A percentile compares a stretch with the other conserved stretches of the same genome.
Conservation (phyloP, 257 asterid species). For the Eucommia ulmoides region DNA sequence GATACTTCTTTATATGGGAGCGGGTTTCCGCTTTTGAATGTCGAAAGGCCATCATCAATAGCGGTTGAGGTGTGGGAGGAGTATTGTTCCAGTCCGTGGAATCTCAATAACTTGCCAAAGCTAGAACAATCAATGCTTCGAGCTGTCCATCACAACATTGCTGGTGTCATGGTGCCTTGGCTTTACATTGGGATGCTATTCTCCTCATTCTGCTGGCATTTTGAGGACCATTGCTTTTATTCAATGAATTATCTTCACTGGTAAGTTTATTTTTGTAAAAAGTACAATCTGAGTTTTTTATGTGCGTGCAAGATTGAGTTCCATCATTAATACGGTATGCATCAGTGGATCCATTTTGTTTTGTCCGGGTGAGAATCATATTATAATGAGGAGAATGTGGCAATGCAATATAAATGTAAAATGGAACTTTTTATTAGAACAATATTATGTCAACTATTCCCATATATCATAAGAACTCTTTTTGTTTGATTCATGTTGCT, state of each 20-base stretch:
- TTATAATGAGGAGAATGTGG: no score
- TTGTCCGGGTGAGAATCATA: no score
- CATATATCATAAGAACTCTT: no score
- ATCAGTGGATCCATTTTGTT: no score
- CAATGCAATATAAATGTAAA: no score
- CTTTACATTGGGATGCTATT: slow-evolving; percentile 85
- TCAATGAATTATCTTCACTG: slow-evolving; percentile 97
- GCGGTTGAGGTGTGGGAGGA: slow-evolving; percentile 65
- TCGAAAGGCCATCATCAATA: slow-evolving; percentile 35
- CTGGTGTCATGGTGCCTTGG: slow-evolving; percentile 99
- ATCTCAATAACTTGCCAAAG: slow-evolving; percentile 88
- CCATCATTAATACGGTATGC: no score
- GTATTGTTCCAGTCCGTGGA: slow-evolving; percentile 83
- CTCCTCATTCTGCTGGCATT: slow-evolving; percentile 97
- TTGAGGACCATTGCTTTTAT: slow-evolving; percentile 96
- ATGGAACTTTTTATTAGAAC: no score
- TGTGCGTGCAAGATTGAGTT: no score
- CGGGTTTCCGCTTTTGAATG: slow-evolving; percentile 71
- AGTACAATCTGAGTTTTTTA: neutral
- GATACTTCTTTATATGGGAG: slow-evolving; percentile 87
- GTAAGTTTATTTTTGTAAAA: slow-evolving; percentile 22
- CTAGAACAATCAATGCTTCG: slow-evolving; percentile 83
- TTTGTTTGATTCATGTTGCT: no score
- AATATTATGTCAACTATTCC: no score
- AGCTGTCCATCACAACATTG: slow-evolving; percentile 78